Base-by-base conservation (phyloP, 305 asterid genomes). In the Nicotiana rustica region DNA sequence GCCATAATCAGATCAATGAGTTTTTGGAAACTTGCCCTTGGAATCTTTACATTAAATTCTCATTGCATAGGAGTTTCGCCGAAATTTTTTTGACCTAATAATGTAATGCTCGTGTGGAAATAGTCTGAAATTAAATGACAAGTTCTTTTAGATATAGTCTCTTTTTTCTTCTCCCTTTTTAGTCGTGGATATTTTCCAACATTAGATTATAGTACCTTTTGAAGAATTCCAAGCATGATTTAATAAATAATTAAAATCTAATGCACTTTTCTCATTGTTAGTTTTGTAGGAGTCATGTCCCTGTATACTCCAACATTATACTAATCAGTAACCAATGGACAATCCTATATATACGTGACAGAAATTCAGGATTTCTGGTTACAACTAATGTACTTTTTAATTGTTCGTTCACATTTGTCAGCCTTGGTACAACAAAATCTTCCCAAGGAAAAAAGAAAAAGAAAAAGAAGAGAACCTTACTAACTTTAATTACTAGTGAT, bases 241-340 rank as follows among this genome's bases (percentile, higher is more conserved):
- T 70, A 25, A 9, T 18, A 44, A 44, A 19, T 47, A 6, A 41
- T 69, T 69, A 38, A 25, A n/a, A 38, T 69, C 57, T 18, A 69
- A 69, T 18, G 56, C 35, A 31, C 29, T 73, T 13, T 6, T 25
- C 12, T 47, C 18, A 73, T 49, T 49, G 79, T 75, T 49, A 25
- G 44, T 25, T 75, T 75, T 49, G 64, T 75, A 75, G 79, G 64
- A 49, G 64, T 49, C 64, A 75, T 75, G 79, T 75, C 64, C 64
- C 44, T 75, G 2, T 14, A 75, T 75, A 3, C 25, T 49, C 64
- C 79, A 75, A 75, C 79, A 25, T 49, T 73, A 73, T 73, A 73
- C 25, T 73, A 73, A 49, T 25, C 44, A 25, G 10, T 12, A 49
- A 75, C 64, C 64, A 49, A 49, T 49, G 12, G 7, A 38, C 44